Conservation (phyloP, 106 monocot genomes). For the Phalaenopsis equestris region DNA sequence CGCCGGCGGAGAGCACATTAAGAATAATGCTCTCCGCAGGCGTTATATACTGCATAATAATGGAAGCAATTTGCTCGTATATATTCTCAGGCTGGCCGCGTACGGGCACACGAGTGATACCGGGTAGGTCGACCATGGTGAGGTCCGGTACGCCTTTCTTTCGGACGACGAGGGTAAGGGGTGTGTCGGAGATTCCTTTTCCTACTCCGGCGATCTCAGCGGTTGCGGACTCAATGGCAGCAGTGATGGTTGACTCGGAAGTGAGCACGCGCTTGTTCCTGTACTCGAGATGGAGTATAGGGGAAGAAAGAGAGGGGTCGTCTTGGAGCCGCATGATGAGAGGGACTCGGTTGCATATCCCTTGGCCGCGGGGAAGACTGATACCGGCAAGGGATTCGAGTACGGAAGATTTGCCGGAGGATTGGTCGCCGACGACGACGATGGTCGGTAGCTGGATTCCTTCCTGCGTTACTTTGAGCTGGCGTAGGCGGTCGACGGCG, state of each 20-base stretch:
- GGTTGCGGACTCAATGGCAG: slow-evolving; percentile 8
- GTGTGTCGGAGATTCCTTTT: neutral
- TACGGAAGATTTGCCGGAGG: slow-evolving; percentile 21
- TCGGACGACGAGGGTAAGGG: slow-evolving; percentile 3
- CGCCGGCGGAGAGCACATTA: slow-evolving; percentile 8
- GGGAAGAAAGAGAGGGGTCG: neutral
- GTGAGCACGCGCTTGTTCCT: neutral
- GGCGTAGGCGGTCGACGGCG: slow-evolving; percentile 20
- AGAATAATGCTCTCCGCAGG: slow-evolving; percentile 19
- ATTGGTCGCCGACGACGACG: slow-evolving; percentile 23
- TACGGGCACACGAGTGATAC: slow-evolving; percentile 6
- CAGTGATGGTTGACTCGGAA: slow-evolving; percentile 2
- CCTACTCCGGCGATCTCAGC: slow-evolving; percentile 4
- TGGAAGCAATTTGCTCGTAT: slow-evolving; percentile 6
- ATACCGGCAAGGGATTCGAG: slow-evolving; percentile 19
- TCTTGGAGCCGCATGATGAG: slow-evolving; percentile 20
- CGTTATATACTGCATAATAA: slow-evolving; percentile 12
- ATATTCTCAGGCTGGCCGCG: slow-evolving; percentile 16
- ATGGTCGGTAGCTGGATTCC: slow-evolving; percentile 20
- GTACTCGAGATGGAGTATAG: slow-evolving; percentile 12
- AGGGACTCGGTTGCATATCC: slow-evolving; percentile 22
- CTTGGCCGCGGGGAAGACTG: slow-evolving; percentile 20
- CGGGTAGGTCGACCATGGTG: slow-evolving; percentile 15
- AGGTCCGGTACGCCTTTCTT: slow-evolving; percentile 12
- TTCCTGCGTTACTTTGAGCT: slow-evolving; percentile 21